Base-by-base conservation (phyloP, 768 basidiomycete species). In the Auricularia cornea region DNA sequence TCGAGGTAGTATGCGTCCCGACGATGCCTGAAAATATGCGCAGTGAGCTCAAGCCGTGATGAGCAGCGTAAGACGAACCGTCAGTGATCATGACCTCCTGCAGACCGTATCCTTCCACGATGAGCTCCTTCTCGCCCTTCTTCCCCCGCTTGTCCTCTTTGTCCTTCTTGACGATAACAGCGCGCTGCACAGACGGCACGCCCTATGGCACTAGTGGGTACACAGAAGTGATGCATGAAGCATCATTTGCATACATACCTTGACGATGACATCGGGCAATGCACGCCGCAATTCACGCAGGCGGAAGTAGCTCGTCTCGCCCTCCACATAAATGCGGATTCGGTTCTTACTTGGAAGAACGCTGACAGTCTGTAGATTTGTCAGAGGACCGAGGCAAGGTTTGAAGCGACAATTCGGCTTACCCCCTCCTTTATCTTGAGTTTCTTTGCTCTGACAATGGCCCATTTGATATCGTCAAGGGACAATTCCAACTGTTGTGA, bases 71-170 rank as follows among this genome's bases (percentile, higher is more conserved):
- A n/a, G n/a, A 68, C 74, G 40, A 56, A 93, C 95, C 96, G 77
- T 97, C 94, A 1, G 94, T 96, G 29, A 84, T 89, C 97, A 99
- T 99, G 70, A 97, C 96, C 70, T 92, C 90, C 68, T 94, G 90
- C 62, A 99, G 78, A 18, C 97, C 97, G 74, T 98, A 95, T 10
- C 97, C 97, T 80, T 98, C 96, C 1, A 98, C 94, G 8, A 99
- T 82, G 11, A 99, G 76, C 71, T 96, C 91, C 72, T 96, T 94
- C 68, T 94, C 89, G 8, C 87, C 88, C 69, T 93, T 91, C 74
- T 88, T 88, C 2, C 92, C 92, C 65, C 83, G 82, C 3, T 78
- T 75, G 62, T 93, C 88, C 38, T 89, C 85, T 67, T 92, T 89
- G 61, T 95, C 92, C 73, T 94, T 94, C 76, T 94, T 93, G 69